A percentile compares a stretch with the other conserved stretches of the same genome.
Conservation (phyloP, 257 asterid genomes). For the Ballota nigra region DNA sequence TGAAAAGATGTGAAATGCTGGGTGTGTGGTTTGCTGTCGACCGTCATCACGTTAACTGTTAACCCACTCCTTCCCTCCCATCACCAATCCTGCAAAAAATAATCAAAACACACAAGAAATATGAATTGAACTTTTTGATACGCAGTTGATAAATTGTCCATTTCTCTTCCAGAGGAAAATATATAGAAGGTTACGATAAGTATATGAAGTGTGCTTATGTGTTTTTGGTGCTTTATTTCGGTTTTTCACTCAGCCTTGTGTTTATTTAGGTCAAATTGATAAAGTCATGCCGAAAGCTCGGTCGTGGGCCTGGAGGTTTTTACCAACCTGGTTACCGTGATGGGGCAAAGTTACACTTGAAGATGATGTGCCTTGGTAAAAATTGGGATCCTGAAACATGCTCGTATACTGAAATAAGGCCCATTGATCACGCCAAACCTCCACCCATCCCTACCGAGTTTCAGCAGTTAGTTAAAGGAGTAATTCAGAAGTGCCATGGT, state of each 20-base stretch:
- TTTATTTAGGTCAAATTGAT: slow-evolving; percentile 53
- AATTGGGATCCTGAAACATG: slow-evolving; percentile 75
- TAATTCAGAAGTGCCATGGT: slow-evolving; percentile 42
- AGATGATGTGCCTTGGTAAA: slow-evolving; percentile 92
- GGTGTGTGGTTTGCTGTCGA: too few relatives aligned
- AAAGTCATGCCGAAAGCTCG: slow-evolving; percentile 56
- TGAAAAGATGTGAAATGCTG: too few relatives aligned
- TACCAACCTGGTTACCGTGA: slow-evolving; percentile 67
- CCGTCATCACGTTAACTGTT: background rate
- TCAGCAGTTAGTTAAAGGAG: slow-evolving; percentile 45
- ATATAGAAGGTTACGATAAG: background rate
- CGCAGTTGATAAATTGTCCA: background rate
- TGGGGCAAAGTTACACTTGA: slow-evolving; percentile 61
- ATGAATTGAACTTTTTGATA: background rate
- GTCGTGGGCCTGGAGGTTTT: slow-evolving; percentile 70
- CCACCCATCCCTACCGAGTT: slow-evolving; percentile 64
- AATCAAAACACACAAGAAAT: background rate
- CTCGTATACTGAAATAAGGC: slow-evolving; percentile 44
- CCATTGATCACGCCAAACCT: slow-evolving; percentile 59
- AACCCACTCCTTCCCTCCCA: background rate
- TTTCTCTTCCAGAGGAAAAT: background rate
- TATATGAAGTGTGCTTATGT: background rate
- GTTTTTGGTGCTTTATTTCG: background rate
- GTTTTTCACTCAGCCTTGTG: background rate
- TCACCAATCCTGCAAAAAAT: background rate